Evolutionary conservation across 192 early-diverging fungal genomes (phyloP).

Genomic region (Podila clonocystis): DNA sequence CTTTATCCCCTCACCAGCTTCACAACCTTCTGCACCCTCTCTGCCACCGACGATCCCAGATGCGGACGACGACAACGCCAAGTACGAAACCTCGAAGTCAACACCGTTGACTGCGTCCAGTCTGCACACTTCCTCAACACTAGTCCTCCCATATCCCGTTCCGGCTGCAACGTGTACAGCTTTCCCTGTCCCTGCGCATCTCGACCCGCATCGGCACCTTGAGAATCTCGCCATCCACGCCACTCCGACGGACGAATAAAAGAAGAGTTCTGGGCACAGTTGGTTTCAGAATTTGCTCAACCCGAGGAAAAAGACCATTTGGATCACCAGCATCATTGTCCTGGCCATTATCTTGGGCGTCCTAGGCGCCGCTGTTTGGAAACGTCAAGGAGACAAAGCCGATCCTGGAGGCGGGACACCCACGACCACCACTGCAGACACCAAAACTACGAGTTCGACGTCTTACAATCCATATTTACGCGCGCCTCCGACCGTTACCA

Average conservation of each 20-base stretch:
- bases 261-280: no score
- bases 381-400: background rate
- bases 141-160: no score
- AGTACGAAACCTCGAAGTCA: background rate
- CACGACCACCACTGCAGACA: background rate
- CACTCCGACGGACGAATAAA: no score
- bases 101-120: no score
- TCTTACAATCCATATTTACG: no score
- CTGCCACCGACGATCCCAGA: background rate
- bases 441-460: background rate
- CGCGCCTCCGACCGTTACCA: no score
- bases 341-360: background rate
- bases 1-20: background rate
- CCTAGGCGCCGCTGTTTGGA: background rate
- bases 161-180: no score
- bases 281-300: background rate
- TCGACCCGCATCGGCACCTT: no score
- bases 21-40: background rate
- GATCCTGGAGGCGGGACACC: background rate
- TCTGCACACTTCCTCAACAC: no score
- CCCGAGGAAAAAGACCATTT: background rate
- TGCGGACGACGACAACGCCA: background rate
- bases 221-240: no score
- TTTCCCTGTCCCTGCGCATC: no score
- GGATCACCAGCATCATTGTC: background rate